Base-by-base conservation (phyloP, 1,284 basidiomycete species). In the Cutaneotrichosporon sp. region DNA sequence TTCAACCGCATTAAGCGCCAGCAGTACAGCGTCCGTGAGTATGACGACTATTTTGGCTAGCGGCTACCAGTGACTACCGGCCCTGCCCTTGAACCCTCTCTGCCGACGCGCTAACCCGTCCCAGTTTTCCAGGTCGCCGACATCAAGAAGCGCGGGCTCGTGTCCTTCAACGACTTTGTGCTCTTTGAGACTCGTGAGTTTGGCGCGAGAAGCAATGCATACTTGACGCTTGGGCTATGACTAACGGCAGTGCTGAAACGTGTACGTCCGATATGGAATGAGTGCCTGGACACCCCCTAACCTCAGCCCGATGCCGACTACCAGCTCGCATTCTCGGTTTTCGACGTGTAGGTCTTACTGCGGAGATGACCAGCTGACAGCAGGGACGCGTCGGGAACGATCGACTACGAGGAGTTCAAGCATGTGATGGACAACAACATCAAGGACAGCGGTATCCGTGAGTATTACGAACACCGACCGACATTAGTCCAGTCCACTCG, bases 291-390 rank as follows among this genome's bases (percentile, higher is more conserved):
- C 16, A 13, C 18, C 10, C 10, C 32, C 61, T 61, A 21, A 64
- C 57, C 18, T 80, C 84, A 92, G 72, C 90, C 92, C 51, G 92
- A 96, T 80, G 92, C 93, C 40, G 92, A 95, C 78, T 94, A 95
- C 80, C 91, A 90, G 86, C 93, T 97, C 78, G 94, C 94, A 31
- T 97, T 97, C 84, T 89, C 90, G 76, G 95, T 92, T 77, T 97
- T 97, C 77, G 94, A 97, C 80, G 89, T 89, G 92, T 93, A 82
- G 76, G 90, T 60, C n/a, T 4, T 6, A 4, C 16, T 18, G 7
- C 18, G 11, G 56, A 34, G 57, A 21, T 31, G 16, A 21, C 9
- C 8, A 40, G 47, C 63, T 69, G 58, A 63, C 59, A 30, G 5
- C 14, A 92, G 90, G 60, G 91, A 97, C 79, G 85, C 88, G 67